These are phyloP conservation scores for Cryptosporidium ubiquitum DNA, from an alignment of 169 alveolate species.

Conservation along the genomic window DNA sequence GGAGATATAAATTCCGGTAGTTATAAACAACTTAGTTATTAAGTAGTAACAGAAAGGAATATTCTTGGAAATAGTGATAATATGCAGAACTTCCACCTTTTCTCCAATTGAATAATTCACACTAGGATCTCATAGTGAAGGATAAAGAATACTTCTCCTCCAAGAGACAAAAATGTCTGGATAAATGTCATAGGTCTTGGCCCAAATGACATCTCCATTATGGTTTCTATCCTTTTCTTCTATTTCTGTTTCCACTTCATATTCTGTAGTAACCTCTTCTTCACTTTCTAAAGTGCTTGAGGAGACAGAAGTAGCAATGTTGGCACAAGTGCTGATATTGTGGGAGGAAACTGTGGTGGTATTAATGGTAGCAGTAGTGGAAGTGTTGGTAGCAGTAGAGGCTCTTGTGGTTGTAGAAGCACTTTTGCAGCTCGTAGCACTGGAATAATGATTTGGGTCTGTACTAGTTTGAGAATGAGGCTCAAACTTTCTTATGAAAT, in stretches of 20 bases:
- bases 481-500: background rate
- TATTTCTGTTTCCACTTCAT: background rate
- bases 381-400: background rate
- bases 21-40: background rate
- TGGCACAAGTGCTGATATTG: background rate
- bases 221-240: background rate
- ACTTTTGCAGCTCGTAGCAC: background rate
- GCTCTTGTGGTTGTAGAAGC: background rate
- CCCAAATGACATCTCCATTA: background rate
- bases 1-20: no score
- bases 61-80: background rate
- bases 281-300: background rate
- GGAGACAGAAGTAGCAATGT: background rate
- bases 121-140: background rate
- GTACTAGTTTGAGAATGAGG: background rate
- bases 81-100: background rate
- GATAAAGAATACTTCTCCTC: conserved; percentile 17
- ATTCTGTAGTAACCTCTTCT: background rate
- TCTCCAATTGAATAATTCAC: background rate
- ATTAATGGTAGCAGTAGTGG: background rate
- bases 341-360: background rate
- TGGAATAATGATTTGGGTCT: background rate
- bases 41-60: background rate
- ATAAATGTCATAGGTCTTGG: conserved; percentile 18
- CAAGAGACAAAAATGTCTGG: conserved; percentile 68